Percentiles rank a stretch among this genome's conserved stretches.
These are phyloP conservation scores for Boletus huronensis DNA, from an alignment of 768 basidiomycete genomes.

Conservation along the genomic window DNA sequence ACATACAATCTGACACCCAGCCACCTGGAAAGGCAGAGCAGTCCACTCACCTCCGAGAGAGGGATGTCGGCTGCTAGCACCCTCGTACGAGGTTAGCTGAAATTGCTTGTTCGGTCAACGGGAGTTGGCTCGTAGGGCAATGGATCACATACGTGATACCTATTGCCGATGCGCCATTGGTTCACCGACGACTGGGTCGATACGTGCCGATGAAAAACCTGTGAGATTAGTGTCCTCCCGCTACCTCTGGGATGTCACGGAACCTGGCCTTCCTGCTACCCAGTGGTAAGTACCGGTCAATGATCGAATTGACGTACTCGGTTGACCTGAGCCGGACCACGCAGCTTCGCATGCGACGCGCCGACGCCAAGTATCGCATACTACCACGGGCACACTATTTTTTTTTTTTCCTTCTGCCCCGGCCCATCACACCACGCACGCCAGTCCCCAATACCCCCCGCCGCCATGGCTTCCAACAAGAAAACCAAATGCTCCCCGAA, in stretches of 20 bases:
- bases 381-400: neutral
- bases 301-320: conserved; percentile 17
- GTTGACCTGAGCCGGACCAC: conserved; percentile 8
- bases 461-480: conserved; percentile 8
- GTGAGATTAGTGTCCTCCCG: too few relatives aligned
- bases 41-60: neutral
- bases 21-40: neutral
- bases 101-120: neutral
- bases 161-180: neutral
- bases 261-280: too few relatives aligned
- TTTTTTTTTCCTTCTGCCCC: neutral
- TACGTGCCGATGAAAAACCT: neutral
- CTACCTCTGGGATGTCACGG: neutral
- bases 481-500: neutral
- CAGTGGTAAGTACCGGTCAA: too few relatives aligned
- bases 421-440: neutral
- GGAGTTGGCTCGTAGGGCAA: neutral
- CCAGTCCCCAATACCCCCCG: neutral
- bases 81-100: neutral
- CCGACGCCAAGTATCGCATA: neutral
- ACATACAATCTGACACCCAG: neutral
- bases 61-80: neutral
- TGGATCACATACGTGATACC: neutral
- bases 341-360: conserved; percentile 1
- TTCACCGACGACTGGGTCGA: neutral